phyloP scores from a whole-genome alignment of 2,329 filamentous ascomycete species.

The Colletotrichum shisoi region DNA sequence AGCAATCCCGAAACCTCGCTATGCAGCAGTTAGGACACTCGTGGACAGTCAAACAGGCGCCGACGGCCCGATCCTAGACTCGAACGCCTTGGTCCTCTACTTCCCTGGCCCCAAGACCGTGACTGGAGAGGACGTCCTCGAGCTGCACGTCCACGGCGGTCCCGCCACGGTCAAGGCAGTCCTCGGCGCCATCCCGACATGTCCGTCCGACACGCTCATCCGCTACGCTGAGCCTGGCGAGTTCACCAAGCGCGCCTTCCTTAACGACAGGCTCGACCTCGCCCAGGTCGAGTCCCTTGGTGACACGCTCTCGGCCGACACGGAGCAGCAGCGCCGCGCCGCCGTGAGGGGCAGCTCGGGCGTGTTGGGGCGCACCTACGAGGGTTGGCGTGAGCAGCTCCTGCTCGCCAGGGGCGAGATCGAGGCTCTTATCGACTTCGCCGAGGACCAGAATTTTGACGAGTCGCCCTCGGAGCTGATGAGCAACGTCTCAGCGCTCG shows the following conservation, averaged over 20 bases:
- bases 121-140: constrained; percentile 91
- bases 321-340: constrained; percentile 89
- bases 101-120: constrained; percentile 83
- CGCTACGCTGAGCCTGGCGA: constrained; percentile 95
- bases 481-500: constrained; percentile 70
- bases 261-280: constrained; percentile 84
- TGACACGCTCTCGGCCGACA: constrained; percentile 73
- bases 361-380: constrained; percentile 76
- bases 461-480: constrained; percentile 80
- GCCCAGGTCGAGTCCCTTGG: constrained; percentile 78
- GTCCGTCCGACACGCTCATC: constrained; percentile 54
- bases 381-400: constrained; percentile 79
- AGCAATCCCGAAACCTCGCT: constrained; percentile 56
- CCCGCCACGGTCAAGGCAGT: constrained; percentile 88
- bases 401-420: constrained; percentile 87
- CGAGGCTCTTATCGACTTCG: constrained; percentile 95
- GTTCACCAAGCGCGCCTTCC: constrained; percentile 91
- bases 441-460: constrained; percentile 96
- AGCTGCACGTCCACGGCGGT: constrained; percentile 94
- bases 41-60: constrained; percentile 58
- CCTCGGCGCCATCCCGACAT: constrained; percentile 74
- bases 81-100: constrained; percentile 80
- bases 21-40: constrained; percentile 77
- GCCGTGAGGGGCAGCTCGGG: constrained; percentile 81
- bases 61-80: constrained; percentile 70